Base-by-base conservation (phyloP, 352 stramenopile genomes). In the Phytopythium aichiense region DNA sequence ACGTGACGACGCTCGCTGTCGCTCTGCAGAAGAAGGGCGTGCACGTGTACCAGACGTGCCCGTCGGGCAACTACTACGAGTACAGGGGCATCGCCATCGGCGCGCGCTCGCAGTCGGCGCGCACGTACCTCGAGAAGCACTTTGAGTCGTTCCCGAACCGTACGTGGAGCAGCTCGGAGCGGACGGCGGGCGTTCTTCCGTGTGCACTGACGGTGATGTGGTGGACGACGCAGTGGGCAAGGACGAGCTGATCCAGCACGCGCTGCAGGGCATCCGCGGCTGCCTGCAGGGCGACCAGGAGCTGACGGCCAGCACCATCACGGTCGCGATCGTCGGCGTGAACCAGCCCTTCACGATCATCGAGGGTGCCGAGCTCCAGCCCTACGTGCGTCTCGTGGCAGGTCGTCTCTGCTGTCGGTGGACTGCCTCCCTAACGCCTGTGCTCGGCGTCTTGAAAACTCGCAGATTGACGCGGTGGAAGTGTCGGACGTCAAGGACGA, bases 121-220 rank as follows among this genome's bases (percentile, higher is more conserved):
- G 97, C 70, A 99, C 98, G 61, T 99, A 99, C 77, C 83, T 99
- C 46, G 98, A 99, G 81, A 99, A 99, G 78, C 93, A 99, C 77
- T 98, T 97, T 66, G 89, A 99, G 59, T 92, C 67, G 51, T 99
- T 99, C 69, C 64, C 73, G 31, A 79, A 81, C 66, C 75, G 87
- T 95, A 74, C 61, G 83, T 88, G 22, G 35, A 49, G 37, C 0
- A 16, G 20, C 22, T 49, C 42, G 28, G 28, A 31, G 28, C 28
- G 28, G 28, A 31, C 28, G 28, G 3, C 28, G 28, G 28, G 28
- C 3, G 4, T 31, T 5, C 28, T 31, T 31, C 28, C 28, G 28
- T 31, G 28, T 31, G 28, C 28, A 31, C 28, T 31, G 28, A 31
- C 28, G 28, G 28, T 31, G 28, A 5, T 31, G 28, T 31, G 28